phyloP scores from a whole-genome alignment of 2,329 filamentous ascomycete species.

The Fusarium temperatum region DNA sequence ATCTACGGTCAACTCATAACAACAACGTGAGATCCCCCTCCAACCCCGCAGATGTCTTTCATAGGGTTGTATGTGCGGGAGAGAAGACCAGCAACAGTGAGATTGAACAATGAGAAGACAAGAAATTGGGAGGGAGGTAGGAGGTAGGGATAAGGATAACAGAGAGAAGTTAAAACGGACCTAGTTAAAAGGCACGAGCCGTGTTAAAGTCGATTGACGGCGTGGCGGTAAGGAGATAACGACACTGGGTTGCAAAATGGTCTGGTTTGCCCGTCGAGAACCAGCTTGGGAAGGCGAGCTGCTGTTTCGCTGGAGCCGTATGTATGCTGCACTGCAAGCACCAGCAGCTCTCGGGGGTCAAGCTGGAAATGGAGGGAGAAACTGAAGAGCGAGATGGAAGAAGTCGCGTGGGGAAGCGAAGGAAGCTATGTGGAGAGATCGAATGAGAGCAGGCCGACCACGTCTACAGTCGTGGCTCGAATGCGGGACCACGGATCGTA shows the following conservation, averaged over 20 bases:
- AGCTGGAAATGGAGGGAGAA: constrained; percentile 45
- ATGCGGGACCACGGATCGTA: constrained; percentile 49
- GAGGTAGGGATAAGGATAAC: constrained; percentile 26
- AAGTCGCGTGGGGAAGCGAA: constrained; percentile 48
- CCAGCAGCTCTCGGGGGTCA: constrained; percentile 43
- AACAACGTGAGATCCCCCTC: constrained; percentile 39
- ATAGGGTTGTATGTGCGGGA: constrained; percentile 37
- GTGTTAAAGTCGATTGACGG: constrained; percentile 34
- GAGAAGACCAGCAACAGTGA: constrained; percentile 28
- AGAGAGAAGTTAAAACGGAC: constrained; percentile 43
- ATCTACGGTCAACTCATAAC: constrained; percentile 40
- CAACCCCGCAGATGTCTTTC: constrained; percentile 42
- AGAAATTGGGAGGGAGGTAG: constrained; percentile 31
- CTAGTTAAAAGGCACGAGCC: constrained; percentile 38
- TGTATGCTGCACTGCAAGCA: constrained; percentile 48
- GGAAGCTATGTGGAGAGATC: constrained; percentile 46
- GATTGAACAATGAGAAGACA: constrained; percentile 27
- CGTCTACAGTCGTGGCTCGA: constrained; percentile 53
- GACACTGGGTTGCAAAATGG: constrained; percentile 41
- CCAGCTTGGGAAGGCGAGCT: constrained; percentile 38
- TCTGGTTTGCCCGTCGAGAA: constrained; percentile 39
- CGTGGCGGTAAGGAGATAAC: constrained; percentile 44
- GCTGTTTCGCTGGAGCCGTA: constrained; percentile 46
- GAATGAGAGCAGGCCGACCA: constrained; percentile 47
- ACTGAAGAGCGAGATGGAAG: constrained; percentile 46